These are phyloP conservation scores for Irpex rosettiformis DNA, from an alignment of 1,284 basidiomycete species.

Conservation along the genomic window DNA sequence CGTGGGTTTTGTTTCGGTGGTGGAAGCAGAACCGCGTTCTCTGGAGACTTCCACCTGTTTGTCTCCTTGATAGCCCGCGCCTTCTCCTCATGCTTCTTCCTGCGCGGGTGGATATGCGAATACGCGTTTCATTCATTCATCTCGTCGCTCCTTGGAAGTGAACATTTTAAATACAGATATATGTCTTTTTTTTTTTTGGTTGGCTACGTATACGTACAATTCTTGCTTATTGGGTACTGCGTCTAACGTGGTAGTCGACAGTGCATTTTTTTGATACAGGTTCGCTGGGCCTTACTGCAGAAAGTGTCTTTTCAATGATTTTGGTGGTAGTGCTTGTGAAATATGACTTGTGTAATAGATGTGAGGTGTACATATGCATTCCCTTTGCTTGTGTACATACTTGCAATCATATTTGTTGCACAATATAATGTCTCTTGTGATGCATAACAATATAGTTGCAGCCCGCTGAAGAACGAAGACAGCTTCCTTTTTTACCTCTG, in stretches of 20 bases:
- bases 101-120: background rate
- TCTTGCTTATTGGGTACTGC: background rate
- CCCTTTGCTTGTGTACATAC: too few relatives aligned
- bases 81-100: background rate
- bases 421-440: too few relatives aligned
- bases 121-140: background rate
- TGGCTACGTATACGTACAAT: background rate
- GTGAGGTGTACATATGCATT: too few relatives aligned
- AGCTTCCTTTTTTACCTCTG: background rate
- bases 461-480: background rate
- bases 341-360: background rate
- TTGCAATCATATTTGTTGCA: too few relatives aligned
- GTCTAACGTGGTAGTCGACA: too few relatives aligned
- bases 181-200: background rate
- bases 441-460: too few relatives aligned
- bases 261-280: too few relatives aligned
- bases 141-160: background rate
- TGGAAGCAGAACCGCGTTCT: constrained; percentile 3
- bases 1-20: background rate
- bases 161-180: background rate
- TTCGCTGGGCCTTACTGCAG: too few relatives aligned
- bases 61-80: background rate
- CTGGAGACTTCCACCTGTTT: constrained; percentile 1
- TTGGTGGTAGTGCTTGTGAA: too few relatives aligned
- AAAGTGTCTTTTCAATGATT: too few relatives aligned